A percentile compares a stretch with the other conserved stretches of the same genome.
Conservation (phyloP, 2,329 filamentous ascomycete species). For the Amesomyces nigricolor region DNA sequence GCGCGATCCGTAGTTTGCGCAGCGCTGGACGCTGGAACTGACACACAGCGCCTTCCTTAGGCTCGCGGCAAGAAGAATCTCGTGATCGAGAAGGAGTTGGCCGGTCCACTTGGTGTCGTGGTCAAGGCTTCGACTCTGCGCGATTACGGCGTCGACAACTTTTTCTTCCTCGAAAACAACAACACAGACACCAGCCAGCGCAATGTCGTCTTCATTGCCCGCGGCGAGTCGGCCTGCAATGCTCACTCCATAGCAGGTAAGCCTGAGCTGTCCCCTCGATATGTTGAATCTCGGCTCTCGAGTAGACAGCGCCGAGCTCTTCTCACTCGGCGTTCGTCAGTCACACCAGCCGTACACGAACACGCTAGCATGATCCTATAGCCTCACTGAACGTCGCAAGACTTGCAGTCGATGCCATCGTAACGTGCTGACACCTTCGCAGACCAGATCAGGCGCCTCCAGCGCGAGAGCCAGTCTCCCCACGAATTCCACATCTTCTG, state of each 20-base stretch:
- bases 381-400: constrained; percentile 16
- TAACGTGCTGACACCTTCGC: constrained; percentile 49
- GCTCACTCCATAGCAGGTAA: constrained; percentile 84
- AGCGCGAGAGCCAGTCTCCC: constrained; percentile 78
- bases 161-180: constrained; percentile 92
- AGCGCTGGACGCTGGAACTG: constrained; percentile 18
- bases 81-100: constrained; percentile 84
- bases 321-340: constrained; percentile 8
- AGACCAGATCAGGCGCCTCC: constrained; percentile 90
- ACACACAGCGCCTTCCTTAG: constrained; percentile 42
- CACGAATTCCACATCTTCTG: constrained; percentile 98
- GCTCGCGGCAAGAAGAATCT: constrained; percentile 98
- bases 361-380: constrained; percentile 19
- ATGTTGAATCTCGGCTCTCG: neutral
- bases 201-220: constrained; percentile 89
- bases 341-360: constrained; percentile 18
- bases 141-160: constrained; percentile 96
- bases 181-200: constrained; percentile 92
- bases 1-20: neutral
- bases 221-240: constrained; percentile 81
- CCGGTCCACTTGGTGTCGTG: constrained; percentile 82
- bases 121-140: constrained; percentile 94
- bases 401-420: constrained; percentile 45
- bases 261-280: constrained; percentile 27
- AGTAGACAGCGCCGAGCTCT: constrained; percentile 29